Percentiles rank a stretch among this genome's conserved stretches.
These are phyloP conservation scores for Paecilomyces dactylethromorphus DNA, from an alignment of 2,329 filamentous ascomycete species.

Conservation along the genomic window DNA sequence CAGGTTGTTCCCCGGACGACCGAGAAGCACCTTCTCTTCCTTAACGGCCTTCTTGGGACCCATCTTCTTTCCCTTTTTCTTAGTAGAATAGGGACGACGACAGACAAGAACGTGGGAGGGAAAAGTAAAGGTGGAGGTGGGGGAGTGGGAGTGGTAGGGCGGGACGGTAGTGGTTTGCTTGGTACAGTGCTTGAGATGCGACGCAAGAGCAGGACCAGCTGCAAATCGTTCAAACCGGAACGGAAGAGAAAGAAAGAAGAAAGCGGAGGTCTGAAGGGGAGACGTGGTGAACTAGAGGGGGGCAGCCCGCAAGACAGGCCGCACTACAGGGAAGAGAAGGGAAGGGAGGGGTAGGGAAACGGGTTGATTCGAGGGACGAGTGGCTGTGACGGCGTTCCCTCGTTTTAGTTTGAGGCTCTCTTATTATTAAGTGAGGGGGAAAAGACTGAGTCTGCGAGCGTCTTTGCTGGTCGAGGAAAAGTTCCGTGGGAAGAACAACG, in stretches of 20 bases:
- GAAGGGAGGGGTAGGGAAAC: slow-evolving; percentile 5
- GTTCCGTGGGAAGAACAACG: neutral
- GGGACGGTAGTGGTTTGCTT: slow-evolving; percentile 12
- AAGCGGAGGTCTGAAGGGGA: slow-evolving; percentile 16
- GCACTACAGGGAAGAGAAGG: neutral
- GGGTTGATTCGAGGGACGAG: neutral
- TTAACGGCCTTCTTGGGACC: slow-evolving; percentile 87
- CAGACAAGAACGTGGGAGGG: slow-evolving; percentile 12
- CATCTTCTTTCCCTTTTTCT: slow-evolving; percentile 68
- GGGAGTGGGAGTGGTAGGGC: slow-evolving; percentile 38
- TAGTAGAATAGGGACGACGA: slow-evolving; percentile 48
- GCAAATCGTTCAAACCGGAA: slow-evolving; percentile 49
- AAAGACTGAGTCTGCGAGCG: too few species aligned
- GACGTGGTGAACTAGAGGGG: slow-evolving; percentile 24
- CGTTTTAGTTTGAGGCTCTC: slow-evolving; percentile 1
- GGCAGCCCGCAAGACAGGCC: slow-evolving; percentile 10
- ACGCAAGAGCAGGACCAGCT: slow-evolving; percentile 58
- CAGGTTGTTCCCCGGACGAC: slow-evolving; percentile 92
- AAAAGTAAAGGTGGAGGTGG: slow-evolving; percentile 34
- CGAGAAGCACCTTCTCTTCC: slow-evolving; percentile 94
- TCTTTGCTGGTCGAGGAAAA: neutral
- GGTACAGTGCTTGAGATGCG: slow-evolving; percentile 14
- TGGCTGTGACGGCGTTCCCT: too few species aligned
- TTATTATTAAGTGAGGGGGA: neutral
- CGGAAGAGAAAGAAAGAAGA: slow-evolving; percentile 50